These are phyloP conservation scores for Starmerella davenportii DNA, from an alignment of 805 yeast species.

Conservation along the genomic window DNA sequence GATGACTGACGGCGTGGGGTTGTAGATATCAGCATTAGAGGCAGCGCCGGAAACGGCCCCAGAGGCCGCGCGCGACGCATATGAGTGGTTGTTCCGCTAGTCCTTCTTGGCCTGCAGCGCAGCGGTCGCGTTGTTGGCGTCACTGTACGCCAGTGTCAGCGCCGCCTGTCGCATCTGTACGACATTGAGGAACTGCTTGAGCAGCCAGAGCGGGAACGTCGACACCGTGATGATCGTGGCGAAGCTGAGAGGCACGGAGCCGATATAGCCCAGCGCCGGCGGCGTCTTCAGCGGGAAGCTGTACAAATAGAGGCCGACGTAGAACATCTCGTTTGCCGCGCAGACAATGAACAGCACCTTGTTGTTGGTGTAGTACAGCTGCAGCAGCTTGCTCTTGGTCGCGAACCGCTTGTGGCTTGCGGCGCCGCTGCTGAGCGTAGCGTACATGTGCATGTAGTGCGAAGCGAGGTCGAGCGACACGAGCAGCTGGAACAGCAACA, in stretches of 20 bases:
- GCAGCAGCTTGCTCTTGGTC: constrained; percentile 51
- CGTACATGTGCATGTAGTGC: constrained; percentile 98
- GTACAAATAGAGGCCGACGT: constrained; percentile 69
- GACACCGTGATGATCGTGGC: constrained; percentile 41
- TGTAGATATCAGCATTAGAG: too few relatives aligned
- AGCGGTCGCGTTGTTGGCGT: constrained; percentile 36
- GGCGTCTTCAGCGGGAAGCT: constrained; percentile 36
- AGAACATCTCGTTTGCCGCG: constrained; percentile 83
- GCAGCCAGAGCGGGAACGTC: constrained; percentile 71
- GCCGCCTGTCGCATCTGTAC: constrained; percentile 82
- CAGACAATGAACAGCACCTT: constrained; percentile 73
- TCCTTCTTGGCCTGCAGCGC: constrained; percentile 2
- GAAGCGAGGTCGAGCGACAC: constrained; percentile 69
- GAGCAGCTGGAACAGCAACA: constrained; percentile 60
- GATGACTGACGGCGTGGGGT: too few relatives aligned
- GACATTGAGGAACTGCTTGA: constrained; percentile 79
- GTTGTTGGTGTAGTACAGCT: constrained; percentile 74
- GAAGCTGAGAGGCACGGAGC: constrained; percentile 29
- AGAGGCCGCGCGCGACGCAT: too few relatives aligned
- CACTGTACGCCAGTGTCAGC: constrained; percentile 54
- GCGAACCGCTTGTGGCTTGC: constrained; percentile 69
- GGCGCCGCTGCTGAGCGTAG: constrained; percentile 65
- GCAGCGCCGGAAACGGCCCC: too few relatives aligned
- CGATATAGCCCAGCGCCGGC: constrained; percentile 25
- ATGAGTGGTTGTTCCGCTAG: too few relatives aligned